Conservation (phyloP, 805 yeast species). For the Candida maltosa region DNA sequence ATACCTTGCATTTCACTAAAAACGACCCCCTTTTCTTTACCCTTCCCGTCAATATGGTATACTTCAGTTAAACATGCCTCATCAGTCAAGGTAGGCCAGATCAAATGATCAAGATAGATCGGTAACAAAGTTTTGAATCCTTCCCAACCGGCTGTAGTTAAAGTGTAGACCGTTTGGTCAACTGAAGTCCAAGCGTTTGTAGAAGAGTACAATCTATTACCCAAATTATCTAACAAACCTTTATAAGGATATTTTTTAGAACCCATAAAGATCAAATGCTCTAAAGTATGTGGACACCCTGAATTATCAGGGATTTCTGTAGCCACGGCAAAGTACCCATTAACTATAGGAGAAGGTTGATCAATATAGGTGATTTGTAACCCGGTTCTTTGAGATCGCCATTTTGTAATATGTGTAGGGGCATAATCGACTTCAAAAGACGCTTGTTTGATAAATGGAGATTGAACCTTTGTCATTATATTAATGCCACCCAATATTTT, state of each 20-base stretch:
- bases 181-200: slow-evolving; percentile 98
- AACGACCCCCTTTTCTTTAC: slow-evolving; percentile 93
- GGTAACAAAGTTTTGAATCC: slow-evolving; percentile 85
- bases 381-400: slow-evolving; percentile 79
- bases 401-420: slow-evolving; percentile 67
- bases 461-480: slow-evolving; percentile 5
- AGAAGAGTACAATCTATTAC: slow-evolving; percentile 76
- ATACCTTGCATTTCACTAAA: slow-evolving; percentile 96
- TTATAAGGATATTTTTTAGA: slow-evolving; percentile 85
- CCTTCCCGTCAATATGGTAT: slow-evolving; percentile 87
- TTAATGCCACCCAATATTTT: no score
- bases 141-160: slow-evolving; percentile 93
- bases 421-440: slow-evolving; percentile 70
- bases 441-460: slow-evolving; percentile 26
- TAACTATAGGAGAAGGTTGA: slow-evolving; percentile 82
- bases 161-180: slow-evolving; percentile 91
- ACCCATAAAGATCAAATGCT: slow-evolving; percentile 94
- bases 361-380: slow-evolving; percentile 73
- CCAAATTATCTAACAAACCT: slow-evolving; percentile 83
- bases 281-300: slow-evolving; percentile 94
- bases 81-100: slow-evolving; percentile 83
- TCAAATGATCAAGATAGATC: slow-evolving; percentile 82
- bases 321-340: slow-evolving; percentile 94
- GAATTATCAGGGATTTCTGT: slow-evolving; percentile 85
- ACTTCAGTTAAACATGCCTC: slow-evolving; percentile 93